Conservation (phyloP, 306 rosid genomes). For the Arachis hypogaea region DNA sequence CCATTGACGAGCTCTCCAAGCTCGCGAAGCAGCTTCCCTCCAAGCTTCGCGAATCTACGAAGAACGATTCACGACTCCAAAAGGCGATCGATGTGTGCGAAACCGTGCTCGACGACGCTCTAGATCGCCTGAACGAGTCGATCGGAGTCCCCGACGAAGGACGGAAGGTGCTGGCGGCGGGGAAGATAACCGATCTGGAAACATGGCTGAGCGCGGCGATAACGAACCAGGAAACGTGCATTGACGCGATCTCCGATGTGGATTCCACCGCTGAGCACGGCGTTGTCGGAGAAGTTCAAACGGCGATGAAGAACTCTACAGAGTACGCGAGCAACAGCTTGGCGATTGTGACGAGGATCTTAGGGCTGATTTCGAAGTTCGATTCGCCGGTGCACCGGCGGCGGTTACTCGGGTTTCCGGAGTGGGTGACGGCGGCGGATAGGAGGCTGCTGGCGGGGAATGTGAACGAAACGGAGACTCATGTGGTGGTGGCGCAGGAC, state of each 20-base stretch:
- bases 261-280: constrained; percentile 46
- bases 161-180: constrained; percentile 40
- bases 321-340: constrained; percentile 80
- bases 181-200: constrained; percentile 48
- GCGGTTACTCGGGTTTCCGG: constrained; percentile 69
- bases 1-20: constrained; percentile 60
- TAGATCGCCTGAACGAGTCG: constrained; percentile 70
- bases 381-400: constrained; percentile 58
- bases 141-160: constrained; percentile 39
- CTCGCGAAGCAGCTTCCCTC: constrained; percentile 38
- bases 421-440: constrained; percentile 74
- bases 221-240: constrained; percentile 81
- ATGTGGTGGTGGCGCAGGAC: constrained; percentile 71
- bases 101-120: constrained; percentile 55
- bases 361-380: constrained; percentile 47
- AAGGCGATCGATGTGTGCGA: constrained; percentile 54
- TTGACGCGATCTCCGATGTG: constrained; percentile 68
- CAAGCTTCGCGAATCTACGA: constrained; percentile 5
- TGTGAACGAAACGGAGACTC: constrained; percentile 14
- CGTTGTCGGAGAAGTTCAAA: constrained; percentile 24
- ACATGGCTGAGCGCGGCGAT: constrained; percentile 83
- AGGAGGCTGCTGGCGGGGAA: constrained; percentile 59
- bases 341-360: constrained; percentile 71
- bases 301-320: constrained; percentile 62
- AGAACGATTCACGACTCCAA: constrained; percentile 25